A percentile compares a stretch with the other conserved stretches of the same genome.
Evolutionary conservation across 2,329 filamentous ascomycete species (phyloP).

Genomic region (Trichophyton rubrum): DNA sequence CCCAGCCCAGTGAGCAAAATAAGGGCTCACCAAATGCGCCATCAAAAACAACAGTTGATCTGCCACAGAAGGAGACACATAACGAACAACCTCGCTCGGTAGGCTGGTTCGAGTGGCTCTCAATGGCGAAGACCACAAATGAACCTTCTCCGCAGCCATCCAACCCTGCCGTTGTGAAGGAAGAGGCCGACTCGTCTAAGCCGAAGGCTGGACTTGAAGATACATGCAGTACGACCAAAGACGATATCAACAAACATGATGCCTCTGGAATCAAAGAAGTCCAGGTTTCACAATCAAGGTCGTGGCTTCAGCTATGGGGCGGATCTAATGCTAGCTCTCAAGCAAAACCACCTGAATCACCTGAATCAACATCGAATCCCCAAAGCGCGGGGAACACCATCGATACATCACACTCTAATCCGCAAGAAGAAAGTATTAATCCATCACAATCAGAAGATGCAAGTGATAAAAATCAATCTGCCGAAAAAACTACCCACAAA

Average conservation of each 20-base stretch:
- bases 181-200: not conserved
- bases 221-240: not conserved
- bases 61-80: constrained; percentile 10
- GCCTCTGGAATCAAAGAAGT: not conserved
- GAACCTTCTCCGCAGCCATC: constrained; percentile 12
- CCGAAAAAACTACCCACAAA: not conserved
- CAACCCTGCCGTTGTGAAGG: constrained; percentile 5
- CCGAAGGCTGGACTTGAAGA: not conserved
- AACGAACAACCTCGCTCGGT: constrained; percentile 6
- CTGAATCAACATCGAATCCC: constrained; percentile 18
- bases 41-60: not conserved
- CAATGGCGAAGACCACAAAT: constrained; percentile 8
- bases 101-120: constrained; percentile 15
- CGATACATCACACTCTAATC: not conserved
- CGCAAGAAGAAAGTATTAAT: not conserved
- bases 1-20: not conserved
- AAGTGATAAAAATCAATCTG: not conserved
- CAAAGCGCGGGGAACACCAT: not conserved
- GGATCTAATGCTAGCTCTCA: constrained; percentile 12
- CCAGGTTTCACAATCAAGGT: constrained; percentile 24
- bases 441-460: not conserved
- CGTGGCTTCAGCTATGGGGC: constrained; percentile 36
- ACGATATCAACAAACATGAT: not conserved
- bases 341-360: constrained; percentile 16
- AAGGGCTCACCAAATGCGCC: not conserved